These are phyloP conservation scores for Stephania japonica DNA, from an alignment of 164 flowering plant species.

Conservation along the genomic window DNA sequence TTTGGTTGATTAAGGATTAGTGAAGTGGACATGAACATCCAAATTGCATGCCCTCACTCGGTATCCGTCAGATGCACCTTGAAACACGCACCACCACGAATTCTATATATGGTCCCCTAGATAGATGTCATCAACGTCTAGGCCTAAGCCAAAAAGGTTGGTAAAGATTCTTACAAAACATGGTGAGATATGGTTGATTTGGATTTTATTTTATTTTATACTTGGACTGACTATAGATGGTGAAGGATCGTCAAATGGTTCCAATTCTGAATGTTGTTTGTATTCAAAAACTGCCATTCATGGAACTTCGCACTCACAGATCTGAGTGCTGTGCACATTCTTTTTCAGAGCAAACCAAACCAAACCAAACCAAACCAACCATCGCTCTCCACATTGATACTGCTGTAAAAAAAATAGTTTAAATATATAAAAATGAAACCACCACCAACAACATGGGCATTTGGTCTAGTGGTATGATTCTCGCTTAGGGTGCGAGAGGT, in stretches of 20 bases:
- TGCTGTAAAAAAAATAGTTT: background rate
- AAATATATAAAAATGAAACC: background rate
- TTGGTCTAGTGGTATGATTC: constrained; percentile 99
- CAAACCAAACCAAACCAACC: background rate
- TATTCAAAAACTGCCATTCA: background rate
- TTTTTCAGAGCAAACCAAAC: background rate
- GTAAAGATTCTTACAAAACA: background rate
- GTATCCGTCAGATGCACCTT: too few relatives aligned
- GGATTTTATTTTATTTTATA: background rate
- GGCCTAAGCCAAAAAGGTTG: background rate
- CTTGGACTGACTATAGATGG: background rate
- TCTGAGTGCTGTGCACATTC: background rate
- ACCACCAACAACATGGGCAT: constrained; percentile 34
- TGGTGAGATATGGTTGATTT: background rate
- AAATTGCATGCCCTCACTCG: too few relatives aligned
- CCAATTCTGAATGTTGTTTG: background rate
- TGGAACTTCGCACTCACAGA: background rate
- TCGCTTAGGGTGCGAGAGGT: constrained; percentile 98
- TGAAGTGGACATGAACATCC: too few relatives aligned
- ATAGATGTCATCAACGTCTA: too few relatives aligned
- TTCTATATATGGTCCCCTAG: too few relatives aligned
- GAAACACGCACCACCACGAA: too few relatives aligned
- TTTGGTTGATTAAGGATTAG: too few relatives aligned
- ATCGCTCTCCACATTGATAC: too few relatives aligned
- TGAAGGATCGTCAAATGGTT: background rate